Conservation (phyloP, 768 basidiomycete genomes). For the Strobilomyces echinocephalus region DNA sequence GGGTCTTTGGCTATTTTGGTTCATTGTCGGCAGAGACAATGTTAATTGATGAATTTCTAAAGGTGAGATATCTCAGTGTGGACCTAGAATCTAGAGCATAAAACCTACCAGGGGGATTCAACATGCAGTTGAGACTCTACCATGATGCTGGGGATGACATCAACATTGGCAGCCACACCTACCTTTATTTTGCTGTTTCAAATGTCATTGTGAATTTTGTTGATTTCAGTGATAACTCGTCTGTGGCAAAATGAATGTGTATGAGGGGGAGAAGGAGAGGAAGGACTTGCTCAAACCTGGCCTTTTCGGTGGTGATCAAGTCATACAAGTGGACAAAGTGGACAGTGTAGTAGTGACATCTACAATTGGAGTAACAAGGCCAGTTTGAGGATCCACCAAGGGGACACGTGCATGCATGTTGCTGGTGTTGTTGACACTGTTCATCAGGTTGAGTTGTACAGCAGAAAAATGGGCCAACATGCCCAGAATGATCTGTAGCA, state of each 20-base stretch:
- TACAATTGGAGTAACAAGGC: conserved; percentile 31
- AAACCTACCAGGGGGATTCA: conserved; percentile 10
- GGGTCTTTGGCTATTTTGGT: neutral
- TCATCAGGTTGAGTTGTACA: conserved; percentile 63
- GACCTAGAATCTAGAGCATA: neutral
- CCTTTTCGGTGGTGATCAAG: conserved; percentile 70
- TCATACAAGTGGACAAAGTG: conserved; percentile 68
- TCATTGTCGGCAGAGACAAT: conserved; percentile 2
- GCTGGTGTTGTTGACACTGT: conserved; percentile 62
- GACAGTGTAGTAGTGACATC: conserved; percentile 78
- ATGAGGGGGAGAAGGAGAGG: neutral
- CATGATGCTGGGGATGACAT: conserved; percentile 4
- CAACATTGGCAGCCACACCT: conserved; percentile 22
- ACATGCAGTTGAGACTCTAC: neutral
- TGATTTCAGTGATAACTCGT: conserved; percentile 65
- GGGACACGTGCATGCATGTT: conserved; percentile 47
- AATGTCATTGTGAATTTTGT: conserved; percentile 63
- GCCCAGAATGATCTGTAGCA: conserved; percentile 74
- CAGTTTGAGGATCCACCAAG: neutral
- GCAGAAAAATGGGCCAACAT: conserved; percentile 67
- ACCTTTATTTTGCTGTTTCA: conserved; percentile 53
- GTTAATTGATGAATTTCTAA: conserved; percentile 10
- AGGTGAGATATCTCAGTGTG: neutral
- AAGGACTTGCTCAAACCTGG: conserved; percentile 62
- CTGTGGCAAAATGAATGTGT: conserved; percentile 33